phyloP scores from a whole-genome alignment of 352 stramenopile species.

The Pythium monospermum region DNA sequence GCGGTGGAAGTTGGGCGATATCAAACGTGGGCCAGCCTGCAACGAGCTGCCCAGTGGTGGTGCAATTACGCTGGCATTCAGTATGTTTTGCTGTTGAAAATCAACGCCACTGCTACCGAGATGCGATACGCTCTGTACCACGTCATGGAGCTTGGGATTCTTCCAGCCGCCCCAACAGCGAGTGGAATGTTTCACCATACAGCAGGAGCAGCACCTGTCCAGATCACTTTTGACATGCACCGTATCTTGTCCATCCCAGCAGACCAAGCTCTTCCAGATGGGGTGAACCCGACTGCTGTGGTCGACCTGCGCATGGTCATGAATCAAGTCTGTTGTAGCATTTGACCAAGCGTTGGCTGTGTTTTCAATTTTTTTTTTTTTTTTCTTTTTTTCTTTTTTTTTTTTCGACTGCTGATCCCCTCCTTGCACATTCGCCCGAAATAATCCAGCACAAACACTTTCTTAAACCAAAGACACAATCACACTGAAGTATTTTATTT shows the following conservation, averaged over 20 bases:
- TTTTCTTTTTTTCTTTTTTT: too few relatives aligned
- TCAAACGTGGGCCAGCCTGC: slow-evolving; percentile 14
- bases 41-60: too few relatives aligned
- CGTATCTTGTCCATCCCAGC: not conserved
- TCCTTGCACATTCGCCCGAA: too few relatives aligned
- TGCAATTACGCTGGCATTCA: slow-evolving; percentile 19
- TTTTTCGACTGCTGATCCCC: too few relatives aligned
- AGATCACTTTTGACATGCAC: slow-evolving; percentile 7
- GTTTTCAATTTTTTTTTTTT: too few relatives aligned
- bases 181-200: slow-evolving; percentile 3
- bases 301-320: slow-evolving; percentile 13
- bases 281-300: not conserved
- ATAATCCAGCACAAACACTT: too few relatives aligned
- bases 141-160: not conserved
- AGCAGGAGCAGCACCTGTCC: slow-evolving; percentile 2
- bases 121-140: slow-evolving; percentile 18
- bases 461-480: too few relatives aligned
- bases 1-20: slow-evolving; percentile 19
- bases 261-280: not conserved
- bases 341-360: too few relatives aligned
- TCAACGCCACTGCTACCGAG: not conserved
- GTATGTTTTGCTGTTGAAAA: slow-evolving; percentile 24
- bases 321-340: slow-evolving; percentile 9
- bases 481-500: too few relatives aligned
- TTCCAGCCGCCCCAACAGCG: not conserved